A percentile compares a stretch with the other conserved stretches of the same genome.
Conservation (phyloP, 208 protist genomes). For the Acanthamoeba castellanii region DNA sequence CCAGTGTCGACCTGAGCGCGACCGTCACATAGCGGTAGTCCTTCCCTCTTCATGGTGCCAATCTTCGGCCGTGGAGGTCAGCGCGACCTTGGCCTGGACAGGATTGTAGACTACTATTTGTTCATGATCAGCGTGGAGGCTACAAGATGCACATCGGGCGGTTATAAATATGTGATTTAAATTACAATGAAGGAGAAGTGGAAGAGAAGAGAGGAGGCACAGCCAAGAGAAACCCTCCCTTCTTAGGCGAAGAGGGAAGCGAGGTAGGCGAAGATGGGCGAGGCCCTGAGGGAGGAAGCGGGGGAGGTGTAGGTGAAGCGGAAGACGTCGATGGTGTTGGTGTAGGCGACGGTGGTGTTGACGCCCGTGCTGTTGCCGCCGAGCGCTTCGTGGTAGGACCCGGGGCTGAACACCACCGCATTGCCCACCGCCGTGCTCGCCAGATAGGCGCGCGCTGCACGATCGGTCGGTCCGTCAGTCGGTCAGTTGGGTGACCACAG, state of each 20-base stretch:
- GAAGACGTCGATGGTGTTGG: neutral
- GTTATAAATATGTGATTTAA: neutral
- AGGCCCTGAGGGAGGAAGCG: constrained; percentile 3
- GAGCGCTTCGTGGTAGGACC: neutral
- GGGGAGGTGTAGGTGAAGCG: neutral
- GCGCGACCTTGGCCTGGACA: no score
- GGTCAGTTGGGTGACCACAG: no score
- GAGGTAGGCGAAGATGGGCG: neutral
- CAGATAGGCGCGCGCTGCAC: neutral
- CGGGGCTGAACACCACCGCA: neutral
- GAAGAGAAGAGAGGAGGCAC: neutral
- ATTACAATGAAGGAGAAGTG: neutral
- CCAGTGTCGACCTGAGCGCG: no score
- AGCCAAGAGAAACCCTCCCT: neutral
- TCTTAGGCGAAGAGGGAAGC: neutral
- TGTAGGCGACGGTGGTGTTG: neutral
- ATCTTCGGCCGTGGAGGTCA: neutral
- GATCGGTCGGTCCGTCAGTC: no score
- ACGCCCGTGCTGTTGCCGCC: neutral
- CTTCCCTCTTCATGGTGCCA: neutral
- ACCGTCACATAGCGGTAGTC: neutral
- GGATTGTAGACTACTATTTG: no score
- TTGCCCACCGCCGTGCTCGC: neutral
- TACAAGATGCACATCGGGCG: neutral
- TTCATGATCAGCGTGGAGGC: no score